Evolutionary conservation across 148 eudicot species (phyloP), one percentile per base, ranked within the genome.

Genomic region (Heliamphora exappendiculata): DNA sequence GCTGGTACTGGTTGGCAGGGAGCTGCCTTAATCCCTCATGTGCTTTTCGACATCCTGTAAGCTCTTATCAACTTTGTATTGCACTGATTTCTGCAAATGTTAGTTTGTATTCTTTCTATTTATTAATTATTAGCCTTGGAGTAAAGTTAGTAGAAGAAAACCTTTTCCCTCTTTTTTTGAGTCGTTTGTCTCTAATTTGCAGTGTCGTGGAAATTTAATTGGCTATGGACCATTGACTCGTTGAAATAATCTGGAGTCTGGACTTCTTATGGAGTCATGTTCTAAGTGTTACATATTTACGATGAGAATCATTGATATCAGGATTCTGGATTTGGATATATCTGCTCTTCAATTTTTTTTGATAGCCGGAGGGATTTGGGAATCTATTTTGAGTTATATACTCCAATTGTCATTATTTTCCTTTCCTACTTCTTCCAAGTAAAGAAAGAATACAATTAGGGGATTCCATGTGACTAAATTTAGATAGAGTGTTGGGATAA

Each of bases 11-110:
- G 97, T 75, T 86, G 26, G 76, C 85, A 28, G 93, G 90, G 72
- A 82, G 78, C 64, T 91, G 97, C 75, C 78, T 87, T 33, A 88
- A 91, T 76, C 89, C 84, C 12, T 55, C 84, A n/a, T 92, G 94
- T 79, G 89, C 82, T 66, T 92, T 88, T 68, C 91, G 93, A 5
- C 97, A 90, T 77, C 97, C 94, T 68, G 97, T 92, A 82, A 87
- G 92, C 77, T 81, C 72, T 12, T 73, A 37, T 79, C 44, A 73
- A 51, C n/a, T 66, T 59, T 67, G 42, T n/a, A 50, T 72, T 64
- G 34, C 34, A 9, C 4, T 64, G 19, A 34, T 55, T 44, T 42
- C 7, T 55, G 12, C 51, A 50, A 71, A 8, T 17, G 24, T 51
- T 72, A 44, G 29, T 6, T 72, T 34, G 75, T 10, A 41, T 29